Base-by-base conservation (phyloP, 2,329 filamentous ascomycete genomes). In the Zasmidium angulare region DNA sequence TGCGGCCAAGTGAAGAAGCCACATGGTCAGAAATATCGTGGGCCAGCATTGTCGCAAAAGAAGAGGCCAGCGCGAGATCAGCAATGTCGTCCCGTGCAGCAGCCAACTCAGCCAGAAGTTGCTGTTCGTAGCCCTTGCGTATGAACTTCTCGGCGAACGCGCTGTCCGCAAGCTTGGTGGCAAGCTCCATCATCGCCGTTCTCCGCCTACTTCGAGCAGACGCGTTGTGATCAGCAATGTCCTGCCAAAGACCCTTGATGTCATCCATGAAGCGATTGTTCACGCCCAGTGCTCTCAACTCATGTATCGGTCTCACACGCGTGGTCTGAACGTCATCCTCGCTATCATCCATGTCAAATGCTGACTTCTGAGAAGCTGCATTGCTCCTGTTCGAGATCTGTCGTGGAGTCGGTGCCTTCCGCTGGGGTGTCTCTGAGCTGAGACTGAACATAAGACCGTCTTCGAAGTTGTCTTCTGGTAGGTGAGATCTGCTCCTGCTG, bases 41-140 rank as follows among this genome's bases (percentile, higher is more conserved):
- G 6, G 81, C 77, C 23, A 91, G 72, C 26, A 93, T 81, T 2
- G 84, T 82, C 3, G 86, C 77, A 3, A 90, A 77, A n/a, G 85
- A 82, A 1, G 85, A 83, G n/a, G 84, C 75, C 14, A 91, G 79
- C 1, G 86, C 77, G 68, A 88, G 89, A 6, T 86, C 86, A 53
- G 75, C 82, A 58, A 76, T 77, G 47, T 67, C 65, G 60, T 78
- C 82, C 59, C 66, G 74, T 40, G 64, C 65, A 51, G 63, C 78
- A 0, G 79, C 81, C 10, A 89, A 78, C 46, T 84, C 82, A 48
- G 83, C 80, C 54, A 91, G 83, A 17, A 97, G 79, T 26, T 83
- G 84, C 55, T 86, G 82, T 62, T 91, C 89, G 57, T 89, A 85
- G 6, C 86, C 85, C 65, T 91, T 87, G 62, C 92, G 87, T 20